Evolutionary conservation across 192 early-diverging fungal genomes (phyloP), one percentile per base, ranked within the genome.

Genomic region (Cladochytrium replicatum): DNA sequence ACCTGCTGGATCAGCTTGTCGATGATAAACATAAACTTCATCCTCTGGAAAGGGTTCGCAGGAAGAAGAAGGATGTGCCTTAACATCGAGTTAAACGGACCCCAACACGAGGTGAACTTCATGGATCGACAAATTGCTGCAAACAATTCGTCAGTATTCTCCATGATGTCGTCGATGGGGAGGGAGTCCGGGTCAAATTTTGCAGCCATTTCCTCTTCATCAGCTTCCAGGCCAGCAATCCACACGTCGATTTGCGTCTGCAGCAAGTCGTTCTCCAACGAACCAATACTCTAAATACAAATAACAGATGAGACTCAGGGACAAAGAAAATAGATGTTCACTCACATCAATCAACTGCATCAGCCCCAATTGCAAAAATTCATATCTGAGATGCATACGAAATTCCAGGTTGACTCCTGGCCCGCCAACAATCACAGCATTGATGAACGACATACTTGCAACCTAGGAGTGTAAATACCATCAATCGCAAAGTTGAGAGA

Each of bases 221-320:
- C 72, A 1, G 60, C 50, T 52, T 75, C 72, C n/a, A 74, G 57
- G 0, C 53, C 56, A 0, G 66, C 70, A 32, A 69, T 55, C 55
- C 61, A 75, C 2, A 75, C 66, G 40, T 75, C 70, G 41, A 75
- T 75, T 48, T 75, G 68, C 2, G 72, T 73, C 48, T 73, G 69
- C 9, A 75, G 48, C 0, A 73, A 54, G 8, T 75, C 70, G 41
- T 75, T 75, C 41, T 75, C 72, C 17, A 71, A 41, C 2, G 21
- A 11, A 13, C 55, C 70, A 17, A 68, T 65, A 50, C 59, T 63
- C 69, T 71, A 54, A 6, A n/a, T 32, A 59, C n/a, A n/a, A n/a
- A n/a, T n/a, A n/a, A n/a, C n/a, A n/a, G n/a, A n/a, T n/a, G n/a
- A n/a, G n/a, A n/a, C n/a, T n/a, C n/a, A n/a, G n/a, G n/a, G n/a